These are phyloP conservation scores for Aspergillus fumigatiaffinis DNA, from an alignment of 2,329 filamentous ascomycete genomes.

Conservation along the genomic window DNA sequence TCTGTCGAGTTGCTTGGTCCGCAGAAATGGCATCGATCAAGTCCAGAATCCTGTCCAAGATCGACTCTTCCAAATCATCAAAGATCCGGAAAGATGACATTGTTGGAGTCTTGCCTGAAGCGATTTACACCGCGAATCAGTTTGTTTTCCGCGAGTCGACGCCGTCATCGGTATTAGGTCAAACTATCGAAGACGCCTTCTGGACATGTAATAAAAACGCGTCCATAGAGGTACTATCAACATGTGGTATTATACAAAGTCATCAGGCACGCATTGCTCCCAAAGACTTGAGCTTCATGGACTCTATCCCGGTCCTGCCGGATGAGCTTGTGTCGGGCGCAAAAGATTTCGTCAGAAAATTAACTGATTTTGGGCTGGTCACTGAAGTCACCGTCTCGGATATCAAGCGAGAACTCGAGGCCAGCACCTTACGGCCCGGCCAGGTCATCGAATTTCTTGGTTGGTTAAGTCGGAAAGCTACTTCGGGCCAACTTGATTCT, in stretches of 20 bases:
- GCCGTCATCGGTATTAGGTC: slow-evolving; percentile 75
- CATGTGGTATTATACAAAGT: slow-evolving; percentile 79
- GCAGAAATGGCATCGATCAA: slow-evolving; percentile 80
- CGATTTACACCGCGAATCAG: slow-evolving; percentile 77
- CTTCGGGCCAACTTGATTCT: slow-evolving; percentile 67
- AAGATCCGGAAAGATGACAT: slow-evolving; percentile 63
- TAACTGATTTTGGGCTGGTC: slow-evolving; percentile 83
- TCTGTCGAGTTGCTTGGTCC: slow-evolving; percentile 80
- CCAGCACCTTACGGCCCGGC: slow-evolving; percentile 71
- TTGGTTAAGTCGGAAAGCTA: slow-evolving; percentile 74
- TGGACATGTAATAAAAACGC: slow-evolving; percentile 86
- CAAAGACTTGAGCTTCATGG: slow-evolving; percentile 72
- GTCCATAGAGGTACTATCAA: slow-evolving; percentile 83
- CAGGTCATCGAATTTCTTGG: slow-evolving; percentile 80
- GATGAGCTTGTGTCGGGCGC: slow-evolving; percentile 66
- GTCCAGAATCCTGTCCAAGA: slow-evolving; percentile 49
- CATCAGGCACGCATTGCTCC: slow-evolving; percentile 73
- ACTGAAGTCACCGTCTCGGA: slow-evolving; percentile 82
- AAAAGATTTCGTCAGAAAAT: slow-evolving; percentile 70
- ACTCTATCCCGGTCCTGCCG: slow-evolving; percentile 82
- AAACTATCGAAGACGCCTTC: slow-evolving; percentile 89
- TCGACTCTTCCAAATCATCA: slow-evolving; percentile 33
- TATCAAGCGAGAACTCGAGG: slow-evolving; percentile 76
- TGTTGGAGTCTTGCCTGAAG: slow-evolving; percentile 67
- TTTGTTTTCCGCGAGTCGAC: slow-evolving; percentile 90